A percentile compares a stretch with the other conserved stretches of the same genome.
Evolutionary conservation across 306 rosid genomes (phyloP).

Genomic region (Prunus kanzakura): DNA sequence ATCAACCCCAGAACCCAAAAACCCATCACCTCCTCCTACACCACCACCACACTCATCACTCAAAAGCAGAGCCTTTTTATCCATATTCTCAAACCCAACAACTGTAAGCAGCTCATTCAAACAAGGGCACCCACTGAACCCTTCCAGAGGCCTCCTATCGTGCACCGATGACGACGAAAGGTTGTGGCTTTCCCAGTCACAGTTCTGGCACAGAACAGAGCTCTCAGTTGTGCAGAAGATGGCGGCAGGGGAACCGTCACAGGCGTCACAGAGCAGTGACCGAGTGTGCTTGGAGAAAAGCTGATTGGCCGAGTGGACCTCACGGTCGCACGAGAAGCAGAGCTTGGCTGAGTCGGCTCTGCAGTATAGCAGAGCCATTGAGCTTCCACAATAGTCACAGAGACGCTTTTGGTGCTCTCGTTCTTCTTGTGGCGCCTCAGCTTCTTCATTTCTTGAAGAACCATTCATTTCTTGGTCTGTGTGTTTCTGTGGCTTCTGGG

Average conservation of each 20-base stretch:
- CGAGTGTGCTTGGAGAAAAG: conserved; percentile 87
- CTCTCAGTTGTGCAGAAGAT: conserved; percentile 72
- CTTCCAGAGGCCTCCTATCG: conserved; percentile 71
- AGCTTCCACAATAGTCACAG: conserved; percentile 63
- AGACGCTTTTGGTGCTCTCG: not conserved
- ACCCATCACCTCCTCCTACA: conserved; percentile 19
- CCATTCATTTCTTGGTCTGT: conserved; percentile 24
- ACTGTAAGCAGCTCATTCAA: conserved; percentile 46
- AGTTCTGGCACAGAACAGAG: conserved; percentile 77
- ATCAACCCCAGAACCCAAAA: conserved; percentile 25
- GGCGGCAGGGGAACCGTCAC: conserved; percentile 67
- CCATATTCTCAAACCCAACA: conserved; percentile 57
- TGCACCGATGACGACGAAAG: conserved; percentile 40
- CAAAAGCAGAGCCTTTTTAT: conserved; percentile 47
- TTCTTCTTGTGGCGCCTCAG: not conserved
- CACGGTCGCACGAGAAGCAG: conserved; percentile 76
- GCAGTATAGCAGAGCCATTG: conserved; percentile 69
- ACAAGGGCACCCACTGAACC: conserved; percentile 67
- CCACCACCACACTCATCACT: conserved; percentile 12
- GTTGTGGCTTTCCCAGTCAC: conserved; percentile 82
- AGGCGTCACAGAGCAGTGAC: conserved; percentile 62
- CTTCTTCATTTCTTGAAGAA: conserved; percentile 2
- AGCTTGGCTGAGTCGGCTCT: conserved; percentile 90
- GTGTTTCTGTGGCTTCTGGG: no score
- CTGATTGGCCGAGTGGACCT: conserved; percentile 76